A percentile compares a stretch with the other conserved stretches of the same genome.
Conservation (phyloP, 2,329 filamentous ascomycete genomes). For the Penicillium sp. region DNA sequence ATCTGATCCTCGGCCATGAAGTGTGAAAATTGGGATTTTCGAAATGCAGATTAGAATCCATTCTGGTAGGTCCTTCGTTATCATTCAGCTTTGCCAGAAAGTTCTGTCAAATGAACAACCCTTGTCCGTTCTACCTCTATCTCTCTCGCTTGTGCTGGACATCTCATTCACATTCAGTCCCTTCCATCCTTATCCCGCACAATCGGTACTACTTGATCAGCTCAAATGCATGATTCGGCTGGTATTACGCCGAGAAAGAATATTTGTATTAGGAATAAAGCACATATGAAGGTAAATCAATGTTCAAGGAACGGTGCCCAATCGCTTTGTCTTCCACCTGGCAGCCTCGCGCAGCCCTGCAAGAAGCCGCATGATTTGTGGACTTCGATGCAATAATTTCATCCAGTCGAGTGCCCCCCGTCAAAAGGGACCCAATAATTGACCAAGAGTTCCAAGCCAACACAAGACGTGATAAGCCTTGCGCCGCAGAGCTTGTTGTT, state of each 20-base stretch:
- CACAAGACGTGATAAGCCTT: not conserved
- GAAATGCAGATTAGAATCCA: not conserved
- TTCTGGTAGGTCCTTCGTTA: not conserved
- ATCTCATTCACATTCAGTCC: not conserved
- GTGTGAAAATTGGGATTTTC: not conserved
- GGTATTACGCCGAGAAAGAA: not conserved
- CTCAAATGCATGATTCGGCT: not conserved
- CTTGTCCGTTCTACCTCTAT: not conserved
- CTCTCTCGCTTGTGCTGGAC: not conserved
- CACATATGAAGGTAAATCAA: not conserved
- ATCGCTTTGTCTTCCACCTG: not conserved
- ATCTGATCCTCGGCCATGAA: not conserved
- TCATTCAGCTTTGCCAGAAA: too few species aligned
- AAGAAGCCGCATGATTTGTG: slow-evolving; percentile 1
- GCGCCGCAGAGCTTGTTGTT: not conserved
- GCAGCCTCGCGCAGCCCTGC: not conserved
- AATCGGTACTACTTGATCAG: not conserved
- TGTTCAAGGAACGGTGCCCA: not conserved
- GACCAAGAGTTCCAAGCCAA: slow-evolving; percentile 3
- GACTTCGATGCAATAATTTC: not conserved
- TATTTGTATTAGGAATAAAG: not conserved
- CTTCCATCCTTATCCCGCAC: not conserved
- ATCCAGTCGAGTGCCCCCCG: not conserved
- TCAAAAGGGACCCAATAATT: not conserved
- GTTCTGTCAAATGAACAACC: not conserved